These are phyloP conservation scores for Mycena crocata DNA, from an alignment of 768 basidiomycete genomes.

Conservation along the genomic window DNA sequence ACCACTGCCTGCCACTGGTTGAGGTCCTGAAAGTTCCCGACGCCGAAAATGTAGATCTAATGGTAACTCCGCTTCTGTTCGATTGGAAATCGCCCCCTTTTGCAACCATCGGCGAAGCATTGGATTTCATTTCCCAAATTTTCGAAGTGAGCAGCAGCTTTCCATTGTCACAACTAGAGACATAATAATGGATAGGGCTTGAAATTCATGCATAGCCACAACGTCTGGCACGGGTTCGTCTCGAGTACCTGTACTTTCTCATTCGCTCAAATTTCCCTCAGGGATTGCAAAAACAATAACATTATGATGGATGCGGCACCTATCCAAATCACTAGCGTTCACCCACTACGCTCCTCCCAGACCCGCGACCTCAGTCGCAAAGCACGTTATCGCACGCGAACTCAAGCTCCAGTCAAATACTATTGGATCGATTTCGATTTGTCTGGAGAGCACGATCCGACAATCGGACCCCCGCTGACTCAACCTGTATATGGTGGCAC, in stretches of 20 bases:
- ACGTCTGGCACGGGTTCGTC: slow-evolving; percentile 32
- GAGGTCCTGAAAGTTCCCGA: slow-evolving; percentile 39
- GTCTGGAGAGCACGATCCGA: slow-evolving; percentile 6
- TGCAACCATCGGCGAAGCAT: slow-evolving; percentile 43
- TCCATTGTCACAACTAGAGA: not conserved
- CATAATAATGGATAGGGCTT: slow-evolving; percentile 37
- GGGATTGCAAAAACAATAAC: slow-evolving; percentile 17
- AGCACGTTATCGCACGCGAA: not conserved
- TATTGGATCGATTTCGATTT: slow-evolving; percentile 17
- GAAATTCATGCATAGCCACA: slow-evolving; percentile 44
- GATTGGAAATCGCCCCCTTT: slow-evolving; percentile 34
- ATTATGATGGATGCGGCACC: slow-evolving; percentile 14
- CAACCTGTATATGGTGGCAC: slow-evolving; percentile 1
- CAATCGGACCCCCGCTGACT: not conserved
- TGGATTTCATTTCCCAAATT: slow-evolving; percentile 44
- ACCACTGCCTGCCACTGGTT: slow-evolving; percentile 44
- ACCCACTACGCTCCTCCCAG: too few species aligned
- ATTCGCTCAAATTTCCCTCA: not conserved
- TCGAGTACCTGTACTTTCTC: not conserved
- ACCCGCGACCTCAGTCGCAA: not conserved
- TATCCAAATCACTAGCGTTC: not conserved
- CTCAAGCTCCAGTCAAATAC: not conserved
- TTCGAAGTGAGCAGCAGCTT: slow-evolving; percentile 39
- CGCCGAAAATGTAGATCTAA: slow-evolving; percentile 24
- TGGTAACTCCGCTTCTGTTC: slow-evolving; percentile 45